Evolutionary conservation across 2,329 filamentous ascomycete species (phyloP), one percentile per base, ranked within the genome.

Genomic region (Fusarium sp.): DNA sequence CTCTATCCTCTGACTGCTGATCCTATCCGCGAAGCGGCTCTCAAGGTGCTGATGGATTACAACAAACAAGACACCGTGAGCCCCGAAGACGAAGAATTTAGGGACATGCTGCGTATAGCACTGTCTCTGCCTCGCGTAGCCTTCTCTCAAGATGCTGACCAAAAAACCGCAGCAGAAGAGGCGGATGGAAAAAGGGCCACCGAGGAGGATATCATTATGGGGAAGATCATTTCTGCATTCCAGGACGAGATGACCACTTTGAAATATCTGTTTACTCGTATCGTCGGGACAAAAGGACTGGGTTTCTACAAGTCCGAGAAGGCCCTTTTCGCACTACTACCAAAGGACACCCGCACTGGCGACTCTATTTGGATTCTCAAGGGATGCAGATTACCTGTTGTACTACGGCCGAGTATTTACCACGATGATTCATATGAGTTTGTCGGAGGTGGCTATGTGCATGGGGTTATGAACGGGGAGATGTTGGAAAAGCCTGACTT

Each of bases 391-490:
- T 26, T 65, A 4, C 68, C 60, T 15, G 22, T 47, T 31, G 35
- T 31, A 12, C 6, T 65, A 1, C 5, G 68, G 5, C 22, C 44
- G 7, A 57, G 30, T 13, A 3, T 5, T 13, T 24, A 12, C 0
- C 24, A 48, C 6, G 6, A 3, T 5, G 50, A 36, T 2, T 44
- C 48, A 0, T 61, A 24, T 16, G 14, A 60, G 1, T 18, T 56
- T 28, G 44, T 65, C 15, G 65, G 55, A 1, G 41, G 51, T 13
- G 64, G 64, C 2, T 51, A 50, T 1, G 14, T 66, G 3, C 26
- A 51, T 35, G 61, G 64, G 1, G 1, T 59, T 1, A 67, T 67
- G 61, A 66, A 30, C 11, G 61, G 51, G 1, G 64, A 65, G 22
- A n/a, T 14, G 3, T 22, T 66, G 1, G 18, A n/a, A 5, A 15